Evolutionary conservation across 345 rosid genomes (phyloP), one percentile per base, ranked within the genome.

Genomic region (Eucalyptus fibrosa): DNA sequence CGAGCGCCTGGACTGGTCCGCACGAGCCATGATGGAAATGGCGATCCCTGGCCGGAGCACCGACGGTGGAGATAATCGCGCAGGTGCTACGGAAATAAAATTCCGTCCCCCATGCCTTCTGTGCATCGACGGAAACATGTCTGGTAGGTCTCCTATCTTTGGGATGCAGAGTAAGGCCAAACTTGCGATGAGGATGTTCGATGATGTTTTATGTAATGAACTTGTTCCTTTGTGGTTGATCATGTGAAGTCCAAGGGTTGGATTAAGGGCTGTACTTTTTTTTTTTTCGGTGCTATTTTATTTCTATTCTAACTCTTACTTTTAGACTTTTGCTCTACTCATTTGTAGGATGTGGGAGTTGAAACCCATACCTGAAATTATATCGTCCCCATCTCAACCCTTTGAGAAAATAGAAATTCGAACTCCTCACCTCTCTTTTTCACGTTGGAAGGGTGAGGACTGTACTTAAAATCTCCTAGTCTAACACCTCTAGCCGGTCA

Each of bases 31-130:
- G 28, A 77, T 6, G 83, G 83, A 12, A 77, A 77, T 11, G 28
- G 37, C 16, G 83, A 40, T 77, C 18, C 77, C 9, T n/a, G 37
- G 77, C 77, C 40, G 37, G 17, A 65, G 77, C 40, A n/a, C 77
- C 37, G 77, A 65, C 11, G 21, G 34, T 4, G 30, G 77, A n/a
- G 37, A 62, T 30, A 62, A 30, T n/a, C 77, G 21, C 19, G 37
- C 77, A n/a, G 77, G 40, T 60, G 34, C 69, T 18, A 5, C 82
- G 3, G 44, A 18, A 34, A 69, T 34, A 69, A 69, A 14, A 89
- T 87, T 32, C 90, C 89, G 34, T 89, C 69, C 28, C 92, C 90
- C 90, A 11, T 87, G 86, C 49, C 42, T 82, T 1, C 32, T n/a
- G 45, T 89, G 56, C 77, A 87, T 62, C 86, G 69, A 47, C 21